Conservation (phyloP, 352 stramenopile genomes). For the Phytopythium oedochilum region DNA sequence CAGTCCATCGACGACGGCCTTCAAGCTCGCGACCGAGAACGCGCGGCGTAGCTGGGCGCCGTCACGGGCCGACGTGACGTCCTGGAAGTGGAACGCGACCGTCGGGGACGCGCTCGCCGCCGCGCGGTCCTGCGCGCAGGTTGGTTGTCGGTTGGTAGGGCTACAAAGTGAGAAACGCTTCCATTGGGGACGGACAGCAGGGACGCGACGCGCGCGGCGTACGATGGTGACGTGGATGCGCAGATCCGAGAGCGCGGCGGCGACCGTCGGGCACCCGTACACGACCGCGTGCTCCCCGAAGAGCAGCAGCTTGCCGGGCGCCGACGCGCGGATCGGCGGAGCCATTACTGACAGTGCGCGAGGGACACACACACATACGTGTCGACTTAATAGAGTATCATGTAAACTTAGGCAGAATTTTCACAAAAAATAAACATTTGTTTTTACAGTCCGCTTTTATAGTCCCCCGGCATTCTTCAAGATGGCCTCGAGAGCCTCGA, state of each 20-base stretch:
- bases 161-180: too few species aligned
- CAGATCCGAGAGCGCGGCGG: constrained; percentile 77
- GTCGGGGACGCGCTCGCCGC: constrained; percentile 8
- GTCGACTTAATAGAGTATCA: too few species aligned
- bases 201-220: constrained; percentile 23
- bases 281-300: constrained; percentile 90
- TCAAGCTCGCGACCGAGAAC: constrained; percentile 27
- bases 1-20: constrained; percentile 24
- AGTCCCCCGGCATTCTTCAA: too few species aligned
- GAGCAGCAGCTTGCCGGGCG: constrained; percentile 87
- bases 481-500: too few species aligned
- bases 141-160: too few species aligned
- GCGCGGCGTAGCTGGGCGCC: constrained; percentile 23
- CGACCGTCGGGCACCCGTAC: constrained; percentile 82
- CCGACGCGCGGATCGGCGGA: constrained; percentile 42
- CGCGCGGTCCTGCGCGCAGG: constrained; percentile 23
- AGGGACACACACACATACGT: too few species aligned
- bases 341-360: too few species aligned
- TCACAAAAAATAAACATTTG: too few species aligned
- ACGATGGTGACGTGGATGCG: constrained; percentile 78
- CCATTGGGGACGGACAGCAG: too few species aligned
- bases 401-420: too few species aligned
- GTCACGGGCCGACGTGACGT: constrained; percentile 33
- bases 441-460: too few species aligned
- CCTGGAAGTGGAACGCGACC: constrained; percentile 50